A percentile compares a stretch with the other conserved stretches of the same genome.
Conservation (phyloP, 805 yeast genomes). For the Priceomyces fermenticarens region DNA sequence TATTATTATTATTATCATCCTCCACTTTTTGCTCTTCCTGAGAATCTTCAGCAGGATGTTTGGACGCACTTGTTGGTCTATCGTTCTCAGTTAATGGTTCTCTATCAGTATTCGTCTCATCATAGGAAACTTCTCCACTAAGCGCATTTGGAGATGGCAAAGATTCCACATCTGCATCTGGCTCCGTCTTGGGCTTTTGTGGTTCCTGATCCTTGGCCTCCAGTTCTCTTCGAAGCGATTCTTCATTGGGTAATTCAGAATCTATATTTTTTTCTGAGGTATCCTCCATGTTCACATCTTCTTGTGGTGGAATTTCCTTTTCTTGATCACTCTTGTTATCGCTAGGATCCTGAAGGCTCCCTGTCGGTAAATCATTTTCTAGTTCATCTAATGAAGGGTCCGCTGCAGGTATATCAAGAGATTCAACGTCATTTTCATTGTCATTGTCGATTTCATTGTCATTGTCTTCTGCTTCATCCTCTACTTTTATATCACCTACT, state of each 20-base stretch:
- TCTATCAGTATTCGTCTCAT: not conserved
- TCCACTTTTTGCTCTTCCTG: constrained; percentile 5
- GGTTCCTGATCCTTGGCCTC: no score
- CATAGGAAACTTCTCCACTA: no score
- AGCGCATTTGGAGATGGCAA: no score
- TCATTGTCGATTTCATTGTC: not conserved
- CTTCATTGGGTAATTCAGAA: no score
- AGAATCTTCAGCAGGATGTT: constrained; percentile 2
- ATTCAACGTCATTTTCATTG: not conserved
- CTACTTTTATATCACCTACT: constrained; percentile 10
- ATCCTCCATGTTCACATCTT: not conserved
- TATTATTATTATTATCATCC: constrained; percentile 4
- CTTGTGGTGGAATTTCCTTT: not conserved
- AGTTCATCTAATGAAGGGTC: not conserved
- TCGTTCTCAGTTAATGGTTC: not conserved
- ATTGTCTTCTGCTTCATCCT: not conserved
- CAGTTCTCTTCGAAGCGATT: no score
- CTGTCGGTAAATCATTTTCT: not conserved
- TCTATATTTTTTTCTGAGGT: no score
- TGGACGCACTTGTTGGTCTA: not conserved
- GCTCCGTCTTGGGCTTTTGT: no score
- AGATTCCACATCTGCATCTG: no score
- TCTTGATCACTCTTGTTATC: not conserved
- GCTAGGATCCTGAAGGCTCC: not conserved
- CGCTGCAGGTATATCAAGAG: not conserved